A percentile compares a stretch with the other conserved stretches of the same genome.
Conservation (phyloP, 495 filamentous ascomycete species). For the Pyrenopolyporus hunteri region DNA sequence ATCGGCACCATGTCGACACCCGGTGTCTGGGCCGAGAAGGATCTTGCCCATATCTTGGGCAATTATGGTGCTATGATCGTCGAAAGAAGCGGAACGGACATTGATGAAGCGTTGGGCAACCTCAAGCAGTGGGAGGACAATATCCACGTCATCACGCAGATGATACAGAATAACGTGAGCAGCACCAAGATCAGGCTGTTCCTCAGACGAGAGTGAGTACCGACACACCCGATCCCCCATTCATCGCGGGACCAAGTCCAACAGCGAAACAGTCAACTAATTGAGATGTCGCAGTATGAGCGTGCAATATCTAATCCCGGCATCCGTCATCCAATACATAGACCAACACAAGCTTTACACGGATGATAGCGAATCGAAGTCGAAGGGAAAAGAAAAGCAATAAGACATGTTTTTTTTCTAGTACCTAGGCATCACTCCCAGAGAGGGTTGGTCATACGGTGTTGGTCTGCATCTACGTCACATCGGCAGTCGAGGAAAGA, state of each 20-base stretch:
- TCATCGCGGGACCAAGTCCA: conserved; percentile 39
- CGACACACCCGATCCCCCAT: conserved; percentile 49
- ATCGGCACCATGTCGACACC: conserved; percentile 70
- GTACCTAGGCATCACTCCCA: neutral
- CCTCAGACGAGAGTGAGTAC: conserved; percentile 78
- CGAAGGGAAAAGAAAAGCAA: conserved; percentile 46
- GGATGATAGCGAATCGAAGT: conserved; percentile 58
- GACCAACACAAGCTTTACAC: conserved; percentile 74
- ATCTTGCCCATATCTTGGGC: conserved; percentile 87
- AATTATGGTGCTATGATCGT: conserved; percentile 88
- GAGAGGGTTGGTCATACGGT: neutral
- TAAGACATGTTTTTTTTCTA: conserved; percentile 11
- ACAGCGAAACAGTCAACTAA: conserved; percentile 40
- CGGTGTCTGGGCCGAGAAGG: conserved; percentile 78
- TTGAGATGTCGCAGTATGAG: conserved; percentile 16
- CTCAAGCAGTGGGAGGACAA: conserved; percentile 72
- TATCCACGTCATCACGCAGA: conserved; percentile 85
- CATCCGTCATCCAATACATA: conserved; percentile 78
- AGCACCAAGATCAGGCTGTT: conserved; percentile 90
- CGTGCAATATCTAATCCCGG: conserved; percentile 62
- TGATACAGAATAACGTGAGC: conserved; percentile 89
- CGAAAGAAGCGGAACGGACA: conserved; percentile 87
- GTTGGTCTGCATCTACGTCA: conserved; percentile 10
- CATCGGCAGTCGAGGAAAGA: neutral
- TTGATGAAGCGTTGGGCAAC: conserved; percentile 78